Evolutionary conservation across 2,329 filamentous ascomycete species (phyloP), one percentile per base, ranked within the genome.

Genomic region (Sphaerulina vaccinii): DNA sequence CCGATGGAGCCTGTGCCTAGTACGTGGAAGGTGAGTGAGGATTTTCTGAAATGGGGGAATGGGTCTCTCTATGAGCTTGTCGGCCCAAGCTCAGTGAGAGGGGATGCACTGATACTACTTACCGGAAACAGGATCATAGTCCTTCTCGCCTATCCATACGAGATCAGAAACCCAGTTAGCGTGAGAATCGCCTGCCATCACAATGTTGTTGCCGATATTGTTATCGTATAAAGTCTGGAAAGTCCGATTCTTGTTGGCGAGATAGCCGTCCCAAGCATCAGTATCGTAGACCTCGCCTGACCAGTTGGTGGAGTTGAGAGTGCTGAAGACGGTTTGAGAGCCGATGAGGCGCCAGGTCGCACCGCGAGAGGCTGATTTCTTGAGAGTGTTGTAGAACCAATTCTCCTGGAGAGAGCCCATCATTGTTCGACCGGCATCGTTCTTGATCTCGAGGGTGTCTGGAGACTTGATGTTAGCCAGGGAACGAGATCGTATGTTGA

Each of bases 281-380:
- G 77, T 76, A 62, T 84, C 76, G 39, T 64, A 60, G 4, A 71
- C 71, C 11, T 65, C 69, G 0, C 69, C 69, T 1, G 70, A 62
- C 21, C 45, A 36, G 13, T 51, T 48, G 1, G 71, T 73, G 51
- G 71, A 64, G 57, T 78, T 76, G 15, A 83, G 68, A 10, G 76
- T 75, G 16, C 78, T 80, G 68, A 88, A 87, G 32, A 88, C 70
- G 43, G 86, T 80, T 65, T 88, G 85, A 33, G 82, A 85, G 11
- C 85, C 86, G 39, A 90, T 76, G 16, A 90, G 66, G 24, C 85
- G 77, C 86, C 86, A 90, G 1, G 78, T 77, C 0, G 85, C 82
- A 11, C 80, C 81, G 9, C 85, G 78, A n/a, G 78, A 60, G 15
- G 77, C 72, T 1, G 82, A 65, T 16, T 39, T 29, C 35, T 58